phyloP scores from a whole-genome alignment of 768 basidiomycete species.

The Russula vinacea region DNA sequence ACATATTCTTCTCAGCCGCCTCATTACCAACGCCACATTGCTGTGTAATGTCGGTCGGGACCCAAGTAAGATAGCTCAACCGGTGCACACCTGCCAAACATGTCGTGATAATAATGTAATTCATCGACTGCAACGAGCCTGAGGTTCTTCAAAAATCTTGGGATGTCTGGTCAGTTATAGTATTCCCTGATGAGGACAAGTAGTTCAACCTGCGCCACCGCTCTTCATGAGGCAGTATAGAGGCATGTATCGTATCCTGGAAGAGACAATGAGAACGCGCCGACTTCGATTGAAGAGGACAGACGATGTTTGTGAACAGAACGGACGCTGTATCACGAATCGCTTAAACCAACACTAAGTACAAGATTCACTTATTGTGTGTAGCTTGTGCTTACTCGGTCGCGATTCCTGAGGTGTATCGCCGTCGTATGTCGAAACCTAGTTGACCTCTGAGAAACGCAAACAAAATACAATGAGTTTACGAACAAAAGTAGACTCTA shows the following conservation, averaged over 20 bases:
- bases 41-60: constrained; percentile 38
- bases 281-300: constrained; percentile 8
- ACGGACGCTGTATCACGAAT: constrained; percentile 74
- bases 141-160: constrained; percentile 71
- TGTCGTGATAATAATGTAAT: constrained; percentile 78
- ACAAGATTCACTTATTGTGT: neutral
- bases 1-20: constrained; percentile 72
- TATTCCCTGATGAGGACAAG: constrained; percentile 15
- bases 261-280: constrained; percentile 13
- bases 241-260: constrained; percentile 82
- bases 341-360: constrained; percentile 37
- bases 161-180: neutral
- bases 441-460: constrained; percentile 1
- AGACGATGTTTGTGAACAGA: constrained; percentile 88
- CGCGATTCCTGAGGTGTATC: constrained; percentile 76
- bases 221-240: constrained; percentile 82
- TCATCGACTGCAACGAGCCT: constrained; percentile 83
- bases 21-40: constrained; percentile 76
- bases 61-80: neutral
- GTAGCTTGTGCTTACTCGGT: constrained; percentile 41
- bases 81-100: constrained; percentile 65
- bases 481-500: constrained; percentile 57
- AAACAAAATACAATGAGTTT: neutral
- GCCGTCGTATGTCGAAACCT: constrained; percentile 83
- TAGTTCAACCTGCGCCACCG: constrained; percentile 63